A percentile compares a stretch with the other conserved stretches of the same genome.
Evolutionary conservation across 441 rosid species (phyloP).

Genomic region (Raphanus hybrid): DNA sequence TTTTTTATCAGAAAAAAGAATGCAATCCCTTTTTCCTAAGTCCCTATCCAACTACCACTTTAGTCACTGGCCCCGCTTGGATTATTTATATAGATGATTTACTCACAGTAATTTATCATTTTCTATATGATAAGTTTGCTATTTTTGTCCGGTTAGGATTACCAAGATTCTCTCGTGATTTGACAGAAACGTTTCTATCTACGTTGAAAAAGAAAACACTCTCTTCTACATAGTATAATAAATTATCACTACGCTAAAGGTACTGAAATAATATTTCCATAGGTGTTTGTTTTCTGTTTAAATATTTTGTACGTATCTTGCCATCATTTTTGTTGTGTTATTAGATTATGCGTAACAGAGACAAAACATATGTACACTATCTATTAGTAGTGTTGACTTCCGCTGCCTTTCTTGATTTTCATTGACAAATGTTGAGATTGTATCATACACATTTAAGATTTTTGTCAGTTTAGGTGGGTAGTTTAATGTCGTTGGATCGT

Average conservation of each 20-base stretch:
- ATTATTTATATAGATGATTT: neutral
- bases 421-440: conserved; percentile 29
- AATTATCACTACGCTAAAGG: conserved; percentile 7
- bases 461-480: conserved; percentile 31
- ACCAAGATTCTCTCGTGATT: conserved; percentile 28
- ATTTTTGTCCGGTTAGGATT: conserved; percentile 17
- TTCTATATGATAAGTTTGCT: neutral
- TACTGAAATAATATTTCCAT: neutral
- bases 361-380: conserved; percentile 30
- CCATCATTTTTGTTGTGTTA: conserved; percentile 11
- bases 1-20: no score
- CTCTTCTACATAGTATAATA: neutral
- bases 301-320: neutral
- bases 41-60: conserved; percentile 4
- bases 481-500: conserved; percentile 23
- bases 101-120: neutral
- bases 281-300: neutral
- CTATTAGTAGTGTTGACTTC: conserved; percentile 35
- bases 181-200: conserved; percentile 23
- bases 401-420: conserved; percentile 25
- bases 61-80: neutral
- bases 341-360: conserved; percentile 23
- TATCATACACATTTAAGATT: conserved; percentile 19
- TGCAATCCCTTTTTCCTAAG: neutral
- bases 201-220: conserved; percentile 10